Base-by-base conservation (phyloP, 495 filamentous ascomycete species). In the Hyphodiscus hymeniophilus region DNA sequence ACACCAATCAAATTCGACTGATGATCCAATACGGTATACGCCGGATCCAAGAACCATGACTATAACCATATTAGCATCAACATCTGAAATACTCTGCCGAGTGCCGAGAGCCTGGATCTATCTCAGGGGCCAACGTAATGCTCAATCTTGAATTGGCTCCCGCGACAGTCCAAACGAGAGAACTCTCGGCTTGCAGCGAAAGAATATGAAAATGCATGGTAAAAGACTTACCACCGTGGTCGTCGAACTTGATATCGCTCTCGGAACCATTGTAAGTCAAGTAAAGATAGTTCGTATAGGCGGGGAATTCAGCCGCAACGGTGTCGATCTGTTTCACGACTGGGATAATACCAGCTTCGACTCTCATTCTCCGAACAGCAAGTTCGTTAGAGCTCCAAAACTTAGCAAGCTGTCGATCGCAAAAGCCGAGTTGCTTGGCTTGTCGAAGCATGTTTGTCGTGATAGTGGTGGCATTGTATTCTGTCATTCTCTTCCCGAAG, bases 1-100 rank as follows among this genome's bases (percentile, higher is more conserved):
- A 63, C 92, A 98, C 92, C 92, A 98, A 64, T 98, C 92, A 63
- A 98, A 98, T 62, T 98, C 92, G 43, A 98, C 92, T 0, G 90
- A 95, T 1, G 90, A 95, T 38, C 92, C 92, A 57, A 98, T 98
- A 54, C 92, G 80, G 70, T 98, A 98, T 17, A 98, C 92, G 63
- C 92, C 92, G 13, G 92, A 97, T 12, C 92, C 92, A 17, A 98
- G 72, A 6, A 98, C 92, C 90, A 97, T 98, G 21, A 82, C 51
- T 30, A n/a, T n/a, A n/a, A n/a, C n/a, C n/a, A n/a, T n/a, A n/a
- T n/a, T n/a, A n/a, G n/a, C n/a, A n/a, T n/a, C n/a, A n/a, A n/a
- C n/a, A n/a, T n/a, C n/a, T n/a, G n/a, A n/a, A n/a, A n/a, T n/a
- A n/a, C n/a, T n/a, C n/a, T n/a, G n/a, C n/a, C n/a, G n/a, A n/a